A percentile compares a stretch with the other conserved stretches of the same genome.
Evolutionary conservation across 352 stramenopile species (phyloP).

Genomic region (Pythium vanterpoolii): DNA sequence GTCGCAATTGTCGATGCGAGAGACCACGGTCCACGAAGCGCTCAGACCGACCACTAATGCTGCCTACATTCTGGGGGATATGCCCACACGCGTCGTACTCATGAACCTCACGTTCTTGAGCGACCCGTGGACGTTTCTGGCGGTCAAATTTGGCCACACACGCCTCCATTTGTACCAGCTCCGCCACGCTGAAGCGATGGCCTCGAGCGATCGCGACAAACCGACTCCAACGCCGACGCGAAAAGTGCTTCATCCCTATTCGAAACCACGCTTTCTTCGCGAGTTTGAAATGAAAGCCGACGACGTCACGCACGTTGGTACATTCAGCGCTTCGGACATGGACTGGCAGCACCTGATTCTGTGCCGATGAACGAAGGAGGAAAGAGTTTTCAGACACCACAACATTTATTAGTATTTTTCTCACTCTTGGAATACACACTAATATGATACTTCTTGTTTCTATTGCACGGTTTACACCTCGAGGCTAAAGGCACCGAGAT

Average conservation of each 20-base stretch:
- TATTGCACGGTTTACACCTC: conserved; percentile 19
- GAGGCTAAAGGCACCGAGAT: conserved; percentile 27
- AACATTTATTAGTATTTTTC: neutral
- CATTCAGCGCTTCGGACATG: conserved; percentile 23
- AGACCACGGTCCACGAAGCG: conserved; percentile 4
- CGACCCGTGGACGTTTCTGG: conserved; percentile 28
- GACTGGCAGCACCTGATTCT: conserved; percentile 26
- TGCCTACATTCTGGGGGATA: conserved; percentile 19
- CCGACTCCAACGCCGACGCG: conserved; percentile 7
- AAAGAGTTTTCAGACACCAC: neutral
- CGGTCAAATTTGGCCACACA: conserved; percentile 22
- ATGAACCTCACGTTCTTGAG: conserved; percentile 33
- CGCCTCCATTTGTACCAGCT: conserved; percentile 26
- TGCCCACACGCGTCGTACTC: conserved; percentile 20
- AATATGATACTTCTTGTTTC: neutral
- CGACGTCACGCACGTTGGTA: conserved; percentile 19
- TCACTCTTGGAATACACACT: neutral
- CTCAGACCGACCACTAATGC: conserved; percentile 7
- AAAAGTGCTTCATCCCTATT: conserved; percentile 29
- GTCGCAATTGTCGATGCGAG: conserved; percentile 17
- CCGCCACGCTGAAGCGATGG: neutral
- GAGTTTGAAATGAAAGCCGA: conserved; percentile 30
- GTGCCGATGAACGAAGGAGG: conserved; percentile 18
- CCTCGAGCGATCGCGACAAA: neutral
- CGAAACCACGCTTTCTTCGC: conserved; percentile 23